These are phyloP conservation scores for Aspergillus awamori DNA, from an alignment of 2,329 filamentous ascomycete genomes.

Conservation along the genomic window DNA sequence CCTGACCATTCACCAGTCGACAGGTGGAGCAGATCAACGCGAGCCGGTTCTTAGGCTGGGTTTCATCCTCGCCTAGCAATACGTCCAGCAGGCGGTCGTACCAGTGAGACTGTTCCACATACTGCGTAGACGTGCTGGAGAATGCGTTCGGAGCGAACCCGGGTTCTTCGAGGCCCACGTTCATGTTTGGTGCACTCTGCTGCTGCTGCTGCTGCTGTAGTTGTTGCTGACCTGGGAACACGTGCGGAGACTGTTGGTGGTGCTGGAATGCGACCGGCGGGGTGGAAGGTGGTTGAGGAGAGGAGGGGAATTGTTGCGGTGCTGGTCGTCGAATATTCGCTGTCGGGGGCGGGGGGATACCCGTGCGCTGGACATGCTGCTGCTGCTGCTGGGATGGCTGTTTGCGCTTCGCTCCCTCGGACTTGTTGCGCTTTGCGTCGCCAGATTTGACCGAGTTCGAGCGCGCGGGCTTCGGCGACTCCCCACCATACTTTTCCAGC, in stretches of 20 bases:
- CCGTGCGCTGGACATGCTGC: constrained; percentile 50
- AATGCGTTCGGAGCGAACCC: constrained; percentile 55
- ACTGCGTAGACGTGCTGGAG: constrained; percentile 36
- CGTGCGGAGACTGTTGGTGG: constrained; percentile 15
- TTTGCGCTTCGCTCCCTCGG: constrained; percentile 26
- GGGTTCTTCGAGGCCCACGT: constrained; percentile 38
- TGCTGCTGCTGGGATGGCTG: constrained; percentile 22
- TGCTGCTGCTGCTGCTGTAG: constrained; percentile 6
- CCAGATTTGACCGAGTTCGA: constrained; percentile 25
- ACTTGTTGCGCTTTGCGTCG: constrained; percentile 28
- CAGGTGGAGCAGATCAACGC: constrained; percentile 82
- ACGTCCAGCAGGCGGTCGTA: constrained; percentile 93
- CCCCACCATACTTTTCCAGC: constrained; percentile 88
- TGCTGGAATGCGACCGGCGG: constrained; percentile 5
- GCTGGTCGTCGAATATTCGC: constrained; percentile 59
- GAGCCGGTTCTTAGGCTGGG: constrained; percentile 84
- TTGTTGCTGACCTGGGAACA: constrained; percentile 6
- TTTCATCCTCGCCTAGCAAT: constrained; percentile 92
- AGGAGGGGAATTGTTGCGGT: constrained; percentile 14
- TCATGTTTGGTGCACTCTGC: background rate
- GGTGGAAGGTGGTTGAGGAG: constrained; percentile 9
- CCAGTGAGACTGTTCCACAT: constrained; percentile 66
- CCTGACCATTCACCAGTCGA: constrained; percentile 90
- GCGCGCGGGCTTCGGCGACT: constrained; percentile 50
- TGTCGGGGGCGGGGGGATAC: constrained; percentile 63